Evolutionary conservation across 75 land plant genomes (phyloP).

Genomic region (Cupressus sempervirens): DNA sequence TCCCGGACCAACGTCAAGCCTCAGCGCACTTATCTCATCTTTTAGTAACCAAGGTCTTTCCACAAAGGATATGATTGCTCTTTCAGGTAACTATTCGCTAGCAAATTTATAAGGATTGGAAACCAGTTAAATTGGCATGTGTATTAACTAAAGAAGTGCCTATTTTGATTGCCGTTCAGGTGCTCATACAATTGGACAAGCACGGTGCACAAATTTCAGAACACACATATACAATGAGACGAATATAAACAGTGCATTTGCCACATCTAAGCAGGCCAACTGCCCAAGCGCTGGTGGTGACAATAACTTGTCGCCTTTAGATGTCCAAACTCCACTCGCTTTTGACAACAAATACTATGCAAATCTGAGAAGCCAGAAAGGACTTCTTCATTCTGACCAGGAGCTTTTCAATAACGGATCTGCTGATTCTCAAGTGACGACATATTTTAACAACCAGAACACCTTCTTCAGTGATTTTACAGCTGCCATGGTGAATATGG

Average conservation of each 20-base stretch:
- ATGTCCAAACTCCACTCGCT: background rate
- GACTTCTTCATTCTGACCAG: slow-evolving; percentile 8
- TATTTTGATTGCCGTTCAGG: background rate
- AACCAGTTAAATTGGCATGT: too few species aligned
- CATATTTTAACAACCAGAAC: too few species aligned
- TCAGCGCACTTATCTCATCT: background rate
- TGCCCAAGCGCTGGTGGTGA: slow-evolving; percentile 9
- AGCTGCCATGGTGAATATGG: background rate
- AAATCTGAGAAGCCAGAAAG: background rate
- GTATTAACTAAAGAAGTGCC: too few species aligned
- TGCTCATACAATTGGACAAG: slow-evolving; percentile 24
- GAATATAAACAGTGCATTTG: background rate
- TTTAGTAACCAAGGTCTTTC: slow-evolving; percentile 29
- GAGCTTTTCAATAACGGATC: background rate
- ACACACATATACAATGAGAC: slow-evolving; percentile 11
- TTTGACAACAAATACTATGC: background rate
- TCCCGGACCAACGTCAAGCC: slow-evolving; percentile 15
- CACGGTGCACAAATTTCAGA: slow-evolving; percentile 16
- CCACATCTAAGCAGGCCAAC: background rate
- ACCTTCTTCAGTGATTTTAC: too few species aligned
- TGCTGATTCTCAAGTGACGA: too few species aligned
- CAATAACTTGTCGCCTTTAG: background rate
- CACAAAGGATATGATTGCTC: slow-evolving; percentile 23
- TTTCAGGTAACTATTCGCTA: slow-evolving; percentile 15
- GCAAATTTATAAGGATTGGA: too few species aligned